These are phyloP conservation scores for Diaporthe longicolla DNA, from an alignment of 2,329 filamentous ascomycete species.

Conservation along the genomic window DNA sequence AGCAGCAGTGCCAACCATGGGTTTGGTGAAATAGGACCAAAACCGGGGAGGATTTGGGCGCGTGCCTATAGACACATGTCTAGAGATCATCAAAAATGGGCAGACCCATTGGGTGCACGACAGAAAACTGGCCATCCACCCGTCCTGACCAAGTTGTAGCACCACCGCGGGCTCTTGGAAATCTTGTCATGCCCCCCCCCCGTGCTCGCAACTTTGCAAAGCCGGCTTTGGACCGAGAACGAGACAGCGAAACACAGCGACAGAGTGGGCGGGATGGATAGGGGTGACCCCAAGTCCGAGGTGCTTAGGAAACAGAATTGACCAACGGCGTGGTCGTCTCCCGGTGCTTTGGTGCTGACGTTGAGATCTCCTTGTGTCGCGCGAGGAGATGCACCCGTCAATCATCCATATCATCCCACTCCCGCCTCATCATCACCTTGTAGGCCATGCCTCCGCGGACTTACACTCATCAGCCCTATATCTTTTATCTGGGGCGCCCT, in stretches of 20 bases:
- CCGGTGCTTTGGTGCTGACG: slow-evolving; percentile 5
- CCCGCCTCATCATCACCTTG: slow-evolving; percentile 4
- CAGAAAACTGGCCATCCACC: slow-evolving; percentile 13
- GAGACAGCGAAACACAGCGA: not conserved
- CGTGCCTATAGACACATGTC: slow-evolving; percentile 18
- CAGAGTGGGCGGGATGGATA: slow-evolving; percentile 8
- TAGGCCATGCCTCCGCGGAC: slow-evolving; percentile 20
- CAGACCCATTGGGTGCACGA: slow-evolving; percentile 18
- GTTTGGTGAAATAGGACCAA: slow-evolving; percentile 3
- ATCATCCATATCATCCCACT: slow-evolving; percentile 6
- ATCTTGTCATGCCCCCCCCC: not conserved
- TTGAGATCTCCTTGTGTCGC: slow-evolving; percentile 24
- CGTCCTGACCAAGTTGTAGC: not conserved
- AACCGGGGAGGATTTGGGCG: not conserved
- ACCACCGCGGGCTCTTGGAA: not conserved
- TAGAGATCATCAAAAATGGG: slow-evolving; percentile 36
- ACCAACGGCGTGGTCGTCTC: slow-evolving; percentile 11
- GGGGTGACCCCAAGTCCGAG: not conserved
- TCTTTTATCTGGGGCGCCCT: not conserved
- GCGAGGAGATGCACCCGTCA: slow-evolving; percentile 30
- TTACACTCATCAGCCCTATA: not conserved
- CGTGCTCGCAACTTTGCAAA: not conserved
- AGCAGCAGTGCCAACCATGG: not conserved
- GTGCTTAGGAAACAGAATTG: slow-evolving; percentile 32
- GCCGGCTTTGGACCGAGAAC: slow-evolving; percentile 12